Evolutionary conservation across 1,139 yeast genomes (phyloP), one percentile per base, ranked within the genome.

Genomic region (Yamadazyma oceani): DNA sequence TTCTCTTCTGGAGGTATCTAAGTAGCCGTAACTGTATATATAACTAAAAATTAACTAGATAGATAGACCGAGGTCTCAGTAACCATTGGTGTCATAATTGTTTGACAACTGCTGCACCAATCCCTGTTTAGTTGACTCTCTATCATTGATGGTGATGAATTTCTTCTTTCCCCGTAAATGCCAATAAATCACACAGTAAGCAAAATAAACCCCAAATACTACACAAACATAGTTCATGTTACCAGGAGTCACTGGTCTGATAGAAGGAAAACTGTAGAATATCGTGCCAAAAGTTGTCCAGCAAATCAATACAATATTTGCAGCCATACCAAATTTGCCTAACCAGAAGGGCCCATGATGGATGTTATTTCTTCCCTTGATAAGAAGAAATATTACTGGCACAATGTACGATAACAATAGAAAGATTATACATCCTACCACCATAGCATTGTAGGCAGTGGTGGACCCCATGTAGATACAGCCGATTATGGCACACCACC

Each of bases 331-430:
- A 35, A 54, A 21, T 36, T 51, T 57, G 3, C 65, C 63, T 36
- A 77, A 50, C 85, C 85, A 80, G 55, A 80, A 71, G 7, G 72
- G 69, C 0, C 70, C 70, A 36, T 60, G 72, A 17, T 48, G 45
- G 17, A 68, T 57, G 39, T 64, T 59, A 37, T 63, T 53, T 48
- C 75, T 57, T 13, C 73, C 70, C 39, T 57, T 55, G 17, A 54
- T 45, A 26, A 68, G 51, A 29, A 68, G 51, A 42, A 62, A 62
- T 4, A 51, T 36, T 1, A 58, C 58, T 4, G 73, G 73, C 15
- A 68, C 60, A 35, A 54, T 42, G 42, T 68, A 68, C 3, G 68
- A 62, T 26, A 66, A 48, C 29, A 66, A 54, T 39, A 67, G 55
- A 40, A 68, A 62, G 24, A 62, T 55, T 30, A 66, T 63, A 38